A percentile compares a stretch with the other conserved stretches of the same genome.
Conservation (phyloP, 148 eudicot species). For the Chenopodium formosanum region DNA sequence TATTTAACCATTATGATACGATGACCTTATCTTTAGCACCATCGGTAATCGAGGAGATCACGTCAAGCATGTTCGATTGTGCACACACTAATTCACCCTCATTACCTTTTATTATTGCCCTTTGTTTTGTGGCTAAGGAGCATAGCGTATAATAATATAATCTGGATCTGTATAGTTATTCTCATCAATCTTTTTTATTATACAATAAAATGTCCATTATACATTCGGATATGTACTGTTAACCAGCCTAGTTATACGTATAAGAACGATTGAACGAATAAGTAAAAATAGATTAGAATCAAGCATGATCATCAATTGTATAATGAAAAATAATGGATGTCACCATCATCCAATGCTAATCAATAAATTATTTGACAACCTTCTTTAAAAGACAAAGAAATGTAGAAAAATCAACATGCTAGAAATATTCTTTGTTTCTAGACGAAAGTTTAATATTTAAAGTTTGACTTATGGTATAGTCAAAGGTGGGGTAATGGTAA, state of each 20-base stretch:
- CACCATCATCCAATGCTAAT: no score
- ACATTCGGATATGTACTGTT: no score
- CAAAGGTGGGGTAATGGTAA: neutral
- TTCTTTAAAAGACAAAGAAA: neutral
- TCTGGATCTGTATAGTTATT: no score
- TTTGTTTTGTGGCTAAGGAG: neutral
- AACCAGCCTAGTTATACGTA: no score
- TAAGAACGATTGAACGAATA: no score
- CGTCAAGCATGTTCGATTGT: neutral
- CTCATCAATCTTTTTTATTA: no score
- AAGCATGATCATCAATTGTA: no score
- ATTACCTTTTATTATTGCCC: neutral
- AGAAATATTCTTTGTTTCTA: neutral
- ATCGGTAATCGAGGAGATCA: conserved; percentile 6
- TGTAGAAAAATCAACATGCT: neutral
- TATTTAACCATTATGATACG: neutral
- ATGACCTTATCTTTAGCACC: neutral
- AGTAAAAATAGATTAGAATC: no score
- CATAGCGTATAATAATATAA: no score
- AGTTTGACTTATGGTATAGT: neutral
- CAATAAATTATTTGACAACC: neutral
- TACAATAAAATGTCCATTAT: no score
- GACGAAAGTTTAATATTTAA: neutral
- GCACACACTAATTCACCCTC: no score
- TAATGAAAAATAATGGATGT: no score